Evolutionary conservation across 2,329 filamentous ascomycete genomes (phyloP), one percentile per base, ranked within the genome.

Genomic region (Claviceps africana): DNA sequence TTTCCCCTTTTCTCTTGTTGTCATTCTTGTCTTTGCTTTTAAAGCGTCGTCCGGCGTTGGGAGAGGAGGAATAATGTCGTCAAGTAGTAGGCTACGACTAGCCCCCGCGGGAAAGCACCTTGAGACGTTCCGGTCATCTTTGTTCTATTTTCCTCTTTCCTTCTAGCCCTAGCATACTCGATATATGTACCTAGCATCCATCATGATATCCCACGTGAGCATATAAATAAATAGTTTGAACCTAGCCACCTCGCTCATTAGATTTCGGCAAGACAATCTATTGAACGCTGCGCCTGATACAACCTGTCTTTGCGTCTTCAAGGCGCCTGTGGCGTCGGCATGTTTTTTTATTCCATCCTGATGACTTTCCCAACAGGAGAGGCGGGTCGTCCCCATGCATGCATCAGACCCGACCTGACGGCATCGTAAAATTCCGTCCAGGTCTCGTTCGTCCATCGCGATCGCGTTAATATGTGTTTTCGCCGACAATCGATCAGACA

Each of bases 151-250:
- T 22, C 6, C 39, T 49, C 15, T 42, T 42, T 22, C 37, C 17
- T 19, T 48, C 1, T 21, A 48, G 47, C n/a, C 33, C 47, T 46
- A 30, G 22, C 51, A 52, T 37, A 37, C 39, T 17, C 25, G 31
- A 42, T 19, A 30, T 39, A 31, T 19, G 19, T 39, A 48, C 47
- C 17, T 48, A 39, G 19, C 40, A 21, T 15, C 44, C 22, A 6
- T 49, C 30, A 49, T 49, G 51, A 52, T 49, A 52, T 52, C 31
- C 46, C 40, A 31, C 21, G 31, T 19, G 11, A 42, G 37, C 19
- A 30, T 46, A 37, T 45, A 45, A 6, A 19, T 40, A 40, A 40
- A 44, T 52, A 40, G 40, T 25, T 25, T 9, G 21, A 46, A 40
- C 31, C 51, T 19, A 48, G 51, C 28, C 45, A 30, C 1, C 35